Conservation (phyloP, 2,329 filamentous ascomycete genomes). For the Xylariales sp. region DNA sequence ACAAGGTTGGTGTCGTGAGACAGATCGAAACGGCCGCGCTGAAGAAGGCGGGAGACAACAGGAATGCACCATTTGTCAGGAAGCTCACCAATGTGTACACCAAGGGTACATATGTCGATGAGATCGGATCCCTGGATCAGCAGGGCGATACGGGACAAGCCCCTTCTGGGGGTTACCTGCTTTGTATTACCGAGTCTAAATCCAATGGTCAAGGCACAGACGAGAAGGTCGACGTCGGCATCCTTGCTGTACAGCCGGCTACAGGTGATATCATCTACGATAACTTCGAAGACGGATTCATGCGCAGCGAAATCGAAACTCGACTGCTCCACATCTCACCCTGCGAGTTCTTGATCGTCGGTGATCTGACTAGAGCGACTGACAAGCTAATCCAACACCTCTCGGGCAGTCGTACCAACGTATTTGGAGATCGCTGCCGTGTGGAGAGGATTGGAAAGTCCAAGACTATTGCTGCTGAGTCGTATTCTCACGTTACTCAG, state of each 20-base stretch:
- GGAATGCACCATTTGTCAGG: conserved; percentile 85
- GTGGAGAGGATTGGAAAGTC: conserved; percentile 73
- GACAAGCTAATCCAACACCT: conserved; percentile 90
- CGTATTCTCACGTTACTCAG: conserved; percentile 82
- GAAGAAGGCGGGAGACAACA: conserved; percentile 92
- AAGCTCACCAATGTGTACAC: conserved; percentile 97
- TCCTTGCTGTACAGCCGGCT: conserved; percentile 90
- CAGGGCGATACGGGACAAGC: conserved; percentile 41
- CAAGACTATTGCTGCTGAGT: conserved; percentile 78
- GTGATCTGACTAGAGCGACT: conserved; percentile 82
- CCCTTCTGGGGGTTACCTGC: conserved; percentile 74
- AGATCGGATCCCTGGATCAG: conserved; percentile 73
- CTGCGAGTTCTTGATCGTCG: conserved; percentile 91
- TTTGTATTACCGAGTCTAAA: conserved; percentile 85
- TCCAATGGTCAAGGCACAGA: conserved; percentile 78
- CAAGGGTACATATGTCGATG: conserved; percentile 96
- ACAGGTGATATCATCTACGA: conserved; percentile 97
- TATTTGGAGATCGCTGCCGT: conserved; percentile 85
- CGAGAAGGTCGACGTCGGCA: conserved; percentile 87
- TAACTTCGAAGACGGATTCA: conserved; percentile 93
- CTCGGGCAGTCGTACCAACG: conserved; percentile 82
- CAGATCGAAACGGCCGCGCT: conserved; percentile 93
- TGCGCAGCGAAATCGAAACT: conserved; percentile 94
- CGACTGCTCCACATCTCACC: conserved; percentile 92
- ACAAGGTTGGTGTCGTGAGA: conserved; percentile 93